Percentiles rank a stretch among this genome's conserved stretches.
Evolutionary conservation across 2,329 filamentous ascomycete genomes (phyloP).

Genomic region (Pseudopyricularia javanii): DNA sequence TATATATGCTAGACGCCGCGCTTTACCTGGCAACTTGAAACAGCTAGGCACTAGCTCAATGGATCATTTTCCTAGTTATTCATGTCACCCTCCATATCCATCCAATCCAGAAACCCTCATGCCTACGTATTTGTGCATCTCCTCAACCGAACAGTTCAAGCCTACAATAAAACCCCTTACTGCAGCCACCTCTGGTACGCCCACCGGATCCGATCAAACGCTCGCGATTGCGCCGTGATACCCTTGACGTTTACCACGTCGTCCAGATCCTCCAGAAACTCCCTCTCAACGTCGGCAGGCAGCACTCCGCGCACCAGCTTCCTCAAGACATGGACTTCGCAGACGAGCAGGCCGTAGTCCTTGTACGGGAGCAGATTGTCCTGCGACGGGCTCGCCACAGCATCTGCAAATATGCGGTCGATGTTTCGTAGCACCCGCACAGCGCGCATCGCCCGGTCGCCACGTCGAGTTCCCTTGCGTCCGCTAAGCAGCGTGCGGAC

Average conservation of each 20-base stretch:
- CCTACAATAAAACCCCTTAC: not conserved
- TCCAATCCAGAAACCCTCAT: not conserved
- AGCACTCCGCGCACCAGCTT: slow-evolving; percentile 55
- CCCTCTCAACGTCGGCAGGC: slow-evolving; percentile 62
- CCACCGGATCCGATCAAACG: slow-evolving; percentile 79
- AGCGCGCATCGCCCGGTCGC: slow-evolving; percentile 55
- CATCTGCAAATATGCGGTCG: slow-evolving; percentile 63
- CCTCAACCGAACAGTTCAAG: not conserved
- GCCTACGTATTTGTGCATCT: not conserved
- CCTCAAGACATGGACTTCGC: slow-evolving; percentile 76
- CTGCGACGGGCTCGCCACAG: slow-evolving; percentile 38
- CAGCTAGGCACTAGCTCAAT: not conserved
- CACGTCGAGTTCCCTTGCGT: slow-evolving; percentile 53
- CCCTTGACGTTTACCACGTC: slow-evolving; percentile 78
- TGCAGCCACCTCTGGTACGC: slow-evolving; percentile 69
- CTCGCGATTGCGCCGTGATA: slow-evolving; percentile 63
- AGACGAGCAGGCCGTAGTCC: slow-evolving; percentile 80
- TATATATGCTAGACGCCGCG: not conserved
- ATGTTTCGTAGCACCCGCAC: slow-evolving; percentile 76
- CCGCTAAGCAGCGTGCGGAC: slow-evolving; percentile 56
- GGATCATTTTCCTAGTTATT: not conserved
- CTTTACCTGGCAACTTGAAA: not conserved
- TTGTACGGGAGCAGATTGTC: slow-evolving; percentile 76
- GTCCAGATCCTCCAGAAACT: slow-evolving; percentile 80
- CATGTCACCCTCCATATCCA: not conserved